Conservation (phyloP, 1,284 basidiomycete genomes). For the Sutorius eximius region DNA sequence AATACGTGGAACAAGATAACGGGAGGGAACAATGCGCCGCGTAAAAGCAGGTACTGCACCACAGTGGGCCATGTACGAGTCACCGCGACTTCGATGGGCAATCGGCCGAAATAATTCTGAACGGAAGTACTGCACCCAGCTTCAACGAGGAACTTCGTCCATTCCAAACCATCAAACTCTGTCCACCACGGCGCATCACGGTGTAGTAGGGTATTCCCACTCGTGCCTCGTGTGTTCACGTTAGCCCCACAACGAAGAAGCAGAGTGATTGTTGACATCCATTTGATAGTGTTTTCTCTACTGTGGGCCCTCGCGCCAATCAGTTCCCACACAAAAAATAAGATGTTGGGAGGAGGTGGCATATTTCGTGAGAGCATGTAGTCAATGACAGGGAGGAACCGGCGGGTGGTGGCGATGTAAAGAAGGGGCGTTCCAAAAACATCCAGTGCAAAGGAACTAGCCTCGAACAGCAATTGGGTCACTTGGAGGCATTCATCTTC, state of each 20-base stretch:
- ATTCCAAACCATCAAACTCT: not conserved
- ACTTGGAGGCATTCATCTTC: not conserved
- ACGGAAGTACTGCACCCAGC: not conserved
- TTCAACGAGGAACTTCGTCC: not conserved
- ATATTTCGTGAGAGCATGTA: not conserved
- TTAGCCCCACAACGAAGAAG: not conserved
- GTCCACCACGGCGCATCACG: too few species aligned
- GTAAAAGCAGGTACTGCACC: constrained; percentile 1
- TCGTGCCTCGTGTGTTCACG: not conserved
- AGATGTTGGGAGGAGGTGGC: not conserved
- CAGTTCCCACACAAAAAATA: not conserved
- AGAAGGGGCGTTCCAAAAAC: not conserved
- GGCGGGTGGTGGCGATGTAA: not conserved
- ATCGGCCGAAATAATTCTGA: not conserved
- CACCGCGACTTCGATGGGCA: not conserved
- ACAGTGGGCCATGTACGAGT: not conserved
- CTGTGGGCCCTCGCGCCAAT: too few species aligned
- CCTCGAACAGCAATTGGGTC: not conserved
- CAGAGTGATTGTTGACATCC: not conserved
- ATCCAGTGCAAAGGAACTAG: not conserved
- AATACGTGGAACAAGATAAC: not conserved
- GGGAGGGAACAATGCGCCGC: not conserved
- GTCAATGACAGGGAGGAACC: not conserved
- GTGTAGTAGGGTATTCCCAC: not conserved
- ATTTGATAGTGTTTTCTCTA: not conserved